These are phyloP conservation scores for Flagelloscypha sp. DNA, from an alignment of 768 basidiomycete species.

Conservation along the genomic window DNA sequence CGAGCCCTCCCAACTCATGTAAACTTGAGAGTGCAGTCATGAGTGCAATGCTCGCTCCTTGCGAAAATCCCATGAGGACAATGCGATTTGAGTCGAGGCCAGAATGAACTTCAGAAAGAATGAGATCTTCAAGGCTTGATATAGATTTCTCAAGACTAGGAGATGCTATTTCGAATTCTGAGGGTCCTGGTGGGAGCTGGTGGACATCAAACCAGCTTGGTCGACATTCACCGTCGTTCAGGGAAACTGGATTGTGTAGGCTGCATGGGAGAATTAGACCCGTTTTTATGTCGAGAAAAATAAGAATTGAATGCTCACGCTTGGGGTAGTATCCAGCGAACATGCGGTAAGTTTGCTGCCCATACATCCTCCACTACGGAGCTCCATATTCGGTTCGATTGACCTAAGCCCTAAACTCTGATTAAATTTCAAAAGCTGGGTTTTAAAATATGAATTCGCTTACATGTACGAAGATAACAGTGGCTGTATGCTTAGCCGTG, in stretches of 20 bases:
- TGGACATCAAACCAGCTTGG: constrained; percentile 37
- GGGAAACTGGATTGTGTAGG: constrained; percentile 21
- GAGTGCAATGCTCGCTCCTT: constrained; percentile 32
- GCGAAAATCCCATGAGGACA: constrained; percentile 35
- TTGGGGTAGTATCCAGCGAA: constrained; percentile 37
- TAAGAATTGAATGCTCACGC: constrained; percentile 21
- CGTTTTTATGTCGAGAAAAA: neutral
- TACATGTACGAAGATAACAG: constrained; percentile 69
- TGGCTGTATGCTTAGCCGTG: constrained; percentile 47
- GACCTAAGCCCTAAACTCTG: constrained; percentile 29
- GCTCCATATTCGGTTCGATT: constrained; percentile 28
- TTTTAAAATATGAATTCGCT: constrained; percentile 11
- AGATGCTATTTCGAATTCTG: constrained; percentile 27
- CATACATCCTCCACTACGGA: constrained; percentile 24
- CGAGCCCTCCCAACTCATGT: constrained; percentile 36
- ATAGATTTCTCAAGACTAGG: constrained; percentile 29
- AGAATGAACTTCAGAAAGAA: constrained; percentile 27
- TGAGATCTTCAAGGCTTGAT: constrained; percentile 26
- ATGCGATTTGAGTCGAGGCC: constrained; percentile 28
- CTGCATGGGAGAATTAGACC: constrained; percentile 10
- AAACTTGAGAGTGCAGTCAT: constrained; percentile 31
- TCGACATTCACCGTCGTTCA: constrained; percentile 19
- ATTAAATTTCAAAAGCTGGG: neutral
- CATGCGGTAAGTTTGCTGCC: constrained; percentile 25
- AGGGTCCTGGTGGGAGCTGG: constrained; percentile 25